Evolutionary conservation across 2,329 filamentous ascomycete genomes (phyloP), one percentile per base, ranked within the genome.

Genomic region (Aspergillus piperis): DNA sequence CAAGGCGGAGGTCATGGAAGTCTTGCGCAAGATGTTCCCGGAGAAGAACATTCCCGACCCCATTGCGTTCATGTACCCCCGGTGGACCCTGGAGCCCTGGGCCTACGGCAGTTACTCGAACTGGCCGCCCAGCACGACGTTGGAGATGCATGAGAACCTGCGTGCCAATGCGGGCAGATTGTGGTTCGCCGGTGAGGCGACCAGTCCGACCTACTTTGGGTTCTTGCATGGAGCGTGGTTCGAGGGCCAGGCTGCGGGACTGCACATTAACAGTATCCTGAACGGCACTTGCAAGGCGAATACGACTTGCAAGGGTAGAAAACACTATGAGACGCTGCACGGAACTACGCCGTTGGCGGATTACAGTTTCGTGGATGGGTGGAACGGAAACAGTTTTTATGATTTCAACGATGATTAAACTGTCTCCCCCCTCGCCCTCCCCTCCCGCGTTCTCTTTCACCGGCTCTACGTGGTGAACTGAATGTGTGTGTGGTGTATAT

Each of bases 121-220:
- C 70, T 90, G 87, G 88, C 87, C 87, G 0, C 75, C 82, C 0
- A 84, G 84, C 0, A 85, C 85, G 50, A 87, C 84, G 0, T 75
- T 90, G 0, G 84, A 89, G 67, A 84, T 81, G 75, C 87, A 90
- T 64, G 84, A 90, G 69, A 89, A 90, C 64, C 77, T 90, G 8
- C 82, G 88, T 1, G 85, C 87, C 15, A 89, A 88, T 60, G 73
- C 88, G 0, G 81, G 81, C 3, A 74, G 85, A 1, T 71, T 90
- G 3, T 88, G 82, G 76, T 90, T 88, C 61, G 86, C 88, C 0
- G 87, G 87, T 0, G 88, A 90, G 70, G 84, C 83, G 1, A 88
- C 82, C 1, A 87, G 83, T 36, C 80, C 85, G 0, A 78, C 85
- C 64, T 89, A 88, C 70, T 90, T 83, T 71, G 88, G 88, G 0